These are phyloP conservation scores for Suillus subaureus DNA, from an alignment of 768 basidiomycete species.

Conservation along the genomic window DNA sequence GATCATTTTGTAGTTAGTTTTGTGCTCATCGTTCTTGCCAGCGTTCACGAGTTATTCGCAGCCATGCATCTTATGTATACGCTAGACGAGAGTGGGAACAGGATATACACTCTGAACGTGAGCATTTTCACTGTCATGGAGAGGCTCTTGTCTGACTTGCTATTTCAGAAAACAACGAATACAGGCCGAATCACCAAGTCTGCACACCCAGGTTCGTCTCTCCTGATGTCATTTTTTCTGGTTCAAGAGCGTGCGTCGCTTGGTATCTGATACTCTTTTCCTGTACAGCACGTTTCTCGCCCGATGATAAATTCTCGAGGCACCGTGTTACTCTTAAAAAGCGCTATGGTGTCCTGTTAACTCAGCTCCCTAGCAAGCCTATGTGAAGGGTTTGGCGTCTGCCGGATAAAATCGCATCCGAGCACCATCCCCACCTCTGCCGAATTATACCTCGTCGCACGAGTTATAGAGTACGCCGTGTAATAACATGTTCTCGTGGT, in stretches of 20 bases:
- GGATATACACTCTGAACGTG: constrained; percentile 93
- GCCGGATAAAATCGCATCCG: background rate
- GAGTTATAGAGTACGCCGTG: background rate
- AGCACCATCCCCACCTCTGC: background rate
- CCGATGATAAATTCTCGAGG: constrained; percentile 98
- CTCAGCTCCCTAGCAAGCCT: constrained; percentile 88
- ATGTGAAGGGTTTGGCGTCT: constrained; percentile 35
- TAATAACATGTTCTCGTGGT: background rate
- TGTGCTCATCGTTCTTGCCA: background rate
- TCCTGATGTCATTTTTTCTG: background rate
- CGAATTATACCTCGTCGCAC: background rate
- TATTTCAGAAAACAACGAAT: constrained; percentile 77
- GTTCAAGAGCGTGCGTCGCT: background rate
- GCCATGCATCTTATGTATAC: constrained; percentile 99
- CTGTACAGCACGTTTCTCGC: constrained; percentile 90
- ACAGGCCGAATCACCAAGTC: constrained; percentile 88
- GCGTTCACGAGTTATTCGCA: constrained; percentile 15
- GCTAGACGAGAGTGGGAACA: constrained; percentile 70
- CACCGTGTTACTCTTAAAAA: constrained; percentile 98
- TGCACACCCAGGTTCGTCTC: constrained; percentile 86
- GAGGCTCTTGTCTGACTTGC: constrained; percentile 7
- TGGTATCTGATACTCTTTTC: background rate
- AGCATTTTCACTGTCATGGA: constrained; percentile 19
- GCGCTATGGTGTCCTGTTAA: constrained; percentile 84
- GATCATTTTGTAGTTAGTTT: background rate